These are phyloP conservation scores for Aureobasidium sp. DNA, from an alignment of 2,329 filamentous ascomycete genomes.

Conservation along the genomic window DNA sequence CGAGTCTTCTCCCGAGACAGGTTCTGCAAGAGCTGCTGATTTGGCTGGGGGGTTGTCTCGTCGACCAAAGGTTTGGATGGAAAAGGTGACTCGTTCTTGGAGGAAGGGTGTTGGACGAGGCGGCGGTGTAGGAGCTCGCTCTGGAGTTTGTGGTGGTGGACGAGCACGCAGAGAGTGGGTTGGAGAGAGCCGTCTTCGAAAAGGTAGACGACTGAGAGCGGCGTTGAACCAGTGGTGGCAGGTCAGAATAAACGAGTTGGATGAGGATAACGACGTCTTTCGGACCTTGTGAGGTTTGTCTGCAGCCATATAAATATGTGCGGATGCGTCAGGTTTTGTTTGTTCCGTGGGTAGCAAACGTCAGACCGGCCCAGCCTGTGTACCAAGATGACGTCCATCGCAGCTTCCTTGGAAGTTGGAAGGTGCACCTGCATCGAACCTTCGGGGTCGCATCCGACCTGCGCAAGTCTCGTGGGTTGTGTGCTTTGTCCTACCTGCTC, in stretches of 20 bases:
- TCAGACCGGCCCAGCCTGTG: background rate
- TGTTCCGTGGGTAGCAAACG: background rate
- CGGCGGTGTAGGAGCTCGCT: background rate
- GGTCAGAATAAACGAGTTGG: background rate
- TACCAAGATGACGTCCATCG: slow-evolving; percentile 5
- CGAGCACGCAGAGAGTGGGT: background rate
- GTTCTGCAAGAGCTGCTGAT: background rate
- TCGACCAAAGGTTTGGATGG: background rate
- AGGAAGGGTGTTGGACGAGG: background rate
- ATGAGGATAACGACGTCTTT: background rate
- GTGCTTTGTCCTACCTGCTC: background rate
- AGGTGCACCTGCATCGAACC: background rate
- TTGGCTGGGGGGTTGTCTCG: background rate
- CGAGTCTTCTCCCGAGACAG: too few relatives aligned
- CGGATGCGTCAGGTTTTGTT: background rate
- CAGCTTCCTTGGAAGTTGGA: background rate
- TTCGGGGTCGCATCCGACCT: background rate
- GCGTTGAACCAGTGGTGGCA: background rate
- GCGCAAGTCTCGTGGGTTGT: background rate
- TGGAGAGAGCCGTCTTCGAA: background rate
- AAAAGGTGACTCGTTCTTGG: background rate
- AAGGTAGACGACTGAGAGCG: background rate
- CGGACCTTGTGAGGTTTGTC: background rate
- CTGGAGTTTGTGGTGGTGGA: background rate
- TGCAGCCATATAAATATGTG: background rate